A percentile compares a stretch with the other conserved stretches of the same genome.
These are phyloP conservation scores for Eudorina sp. DNA, from an alignment of 139 green algal genomes.

Conservation along the genomic window DNA sequence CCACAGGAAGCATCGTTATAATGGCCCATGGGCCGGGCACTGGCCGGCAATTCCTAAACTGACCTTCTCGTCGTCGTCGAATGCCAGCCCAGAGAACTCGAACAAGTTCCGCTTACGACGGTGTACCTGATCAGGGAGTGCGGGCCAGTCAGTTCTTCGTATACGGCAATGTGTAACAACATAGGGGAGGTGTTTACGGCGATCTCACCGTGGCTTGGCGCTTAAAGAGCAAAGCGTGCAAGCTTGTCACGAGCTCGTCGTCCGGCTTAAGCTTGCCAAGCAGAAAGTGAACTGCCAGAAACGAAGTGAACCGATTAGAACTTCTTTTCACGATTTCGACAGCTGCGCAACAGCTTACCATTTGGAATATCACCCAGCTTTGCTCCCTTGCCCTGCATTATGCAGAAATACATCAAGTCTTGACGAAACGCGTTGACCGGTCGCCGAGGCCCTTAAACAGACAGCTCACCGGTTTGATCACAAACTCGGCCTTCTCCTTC, in stretches of 20 bases:
- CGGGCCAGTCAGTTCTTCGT: not conserved
- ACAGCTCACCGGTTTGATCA: constrained; percentile 50
- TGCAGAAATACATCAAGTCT: not conserved
- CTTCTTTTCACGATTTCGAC: not conserved
- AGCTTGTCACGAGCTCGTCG: constrained; percentile 72
- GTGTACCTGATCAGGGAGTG: constrained; percentile 46
- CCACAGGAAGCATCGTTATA: too few relatives aligned
- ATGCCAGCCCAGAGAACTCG: constrained; percentile 77
- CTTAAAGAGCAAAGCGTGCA: constrained; percentile 77
- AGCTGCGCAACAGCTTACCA: constrained; percentile 48
- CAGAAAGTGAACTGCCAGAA: constrained; percentile 71
- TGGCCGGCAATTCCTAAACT: too few relatives aligned
- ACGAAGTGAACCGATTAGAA: not conserved
- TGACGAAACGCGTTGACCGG: not conserved
- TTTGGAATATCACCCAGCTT: constrained; percentile 86
- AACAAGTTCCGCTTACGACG: constrained; percentile 76
- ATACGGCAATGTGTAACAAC: not conserved
- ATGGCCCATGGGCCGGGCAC: too few relatives aligned
- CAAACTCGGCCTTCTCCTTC: constrained; percentile 53
- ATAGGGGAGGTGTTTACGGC: not conserved
- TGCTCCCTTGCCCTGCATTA: constrained; percentile 69
- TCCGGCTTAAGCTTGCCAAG: constrained; percentile 74
- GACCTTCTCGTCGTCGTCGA: constrained; percentile 60
- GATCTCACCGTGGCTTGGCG: constrained; percentile 68
- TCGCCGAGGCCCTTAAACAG: not conserved